phyloP scores from a whole-genome alignment of 805 yeast species.

The Wickerhamiella sergipiensis region DNA sequence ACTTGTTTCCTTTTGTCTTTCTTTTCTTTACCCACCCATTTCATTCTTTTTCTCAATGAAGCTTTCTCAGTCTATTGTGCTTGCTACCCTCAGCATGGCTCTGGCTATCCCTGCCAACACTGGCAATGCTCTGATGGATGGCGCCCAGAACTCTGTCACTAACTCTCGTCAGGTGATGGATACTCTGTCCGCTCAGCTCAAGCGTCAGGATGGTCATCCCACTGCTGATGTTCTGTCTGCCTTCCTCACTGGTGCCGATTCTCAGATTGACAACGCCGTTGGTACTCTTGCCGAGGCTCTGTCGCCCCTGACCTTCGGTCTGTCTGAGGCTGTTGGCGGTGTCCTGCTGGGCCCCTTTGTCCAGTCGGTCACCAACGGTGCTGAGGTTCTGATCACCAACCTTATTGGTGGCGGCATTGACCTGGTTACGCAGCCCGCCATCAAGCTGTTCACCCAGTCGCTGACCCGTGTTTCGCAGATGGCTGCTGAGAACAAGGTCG shows the following conservation, averaged over 20 bases:
- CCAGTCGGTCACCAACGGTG: conserved; percentile 23
- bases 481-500: conserved; percentile 11
- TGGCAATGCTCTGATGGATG: background rate
- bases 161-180: conserved; percentile 14
- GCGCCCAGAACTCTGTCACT: conserved; percentile 12
- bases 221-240: conserved; percentile 12
- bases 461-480: conserved; percentile 8
- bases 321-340: conserved; percentile 11
- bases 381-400: conserved; percentile 19
- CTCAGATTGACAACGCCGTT: conserved; percentile 20
- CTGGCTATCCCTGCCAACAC: background rate
- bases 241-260: conserved; percentile 20
- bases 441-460: conserved; percentile 5
- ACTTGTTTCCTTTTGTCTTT: background rate
- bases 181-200: conserved; percentile 13
- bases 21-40: background rate
- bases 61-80: conserved; percentile 4
- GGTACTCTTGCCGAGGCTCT: conserved; percentile 8
- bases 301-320: conserved; percentile 10
- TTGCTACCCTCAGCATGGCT: conserved; percentile 8
- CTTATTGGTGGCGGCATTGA: conserved; percentile 17
- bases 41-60: conserved; percentile 3
- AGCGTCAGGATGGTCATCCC: conserved; percentile 14
- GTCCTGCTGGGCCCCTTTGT: conserved; percentile 20
- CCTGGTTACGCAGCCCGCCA: conserved; percentile 2